A percentile compares a stretch with the other conserved stretches of the same genome.
Conservation (phyloP, 1,284 basidiomycete species). For the Papiliotrema fonsecae region DNA sequence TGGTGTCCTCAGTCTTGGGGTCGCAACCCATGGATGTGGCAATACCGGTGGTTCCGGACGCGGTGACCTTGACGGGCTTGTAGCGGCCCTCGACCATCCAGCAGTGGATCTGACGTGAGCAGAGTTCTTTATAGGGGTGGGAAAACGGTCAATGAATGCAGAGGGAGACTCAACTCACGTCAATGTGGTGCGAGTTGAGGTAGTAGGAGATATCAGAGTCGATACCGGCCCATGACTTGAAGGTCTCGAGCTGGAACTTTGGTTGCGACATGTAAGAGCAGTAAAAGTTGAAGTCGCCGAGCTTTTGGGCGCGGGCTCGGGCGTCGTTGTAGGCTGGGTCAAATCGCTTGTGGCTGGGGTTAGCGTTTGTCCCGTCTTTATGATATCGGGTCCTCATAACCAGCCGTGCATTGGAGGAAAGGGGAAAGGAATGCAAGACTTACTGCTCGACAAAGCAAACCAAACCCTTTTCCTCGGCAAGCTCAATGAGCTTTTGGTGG, state of each 20-base stretch:
- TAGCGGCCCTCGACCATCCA: constrained; percentile 79
- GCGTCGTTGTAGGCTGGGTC: constrained; percentile 93
- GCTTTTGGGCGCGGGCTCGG: constrained; percentile 60
- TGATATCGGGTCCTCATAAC: too few species aligned
- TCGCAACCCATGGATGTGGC: constrained; percentile 68
- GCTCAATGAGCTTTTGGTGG: constrained; percentile 69
- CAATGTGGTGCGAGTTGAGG: constrained; percentile 85
- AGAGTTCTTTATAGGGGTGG: not conserved
- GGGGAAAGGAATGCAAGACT: constrained; percentile 15
- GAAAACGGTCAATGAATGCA: too few species aligned
- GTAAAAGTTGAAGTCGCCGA: constrained; percentile 87
- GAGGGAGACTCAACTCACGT: too few species aligned
- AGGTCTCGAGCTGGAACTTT: constrained; percentile 88
- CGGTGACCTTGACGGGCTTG: constrained; percentile 73
- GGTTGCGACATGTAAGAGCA: constrained; percentile 77
- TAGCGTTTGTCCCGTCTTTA: constrained; percentile 58
- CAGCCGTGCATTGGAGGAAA: too few species aligned
- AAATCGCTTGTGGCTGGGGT: constrained; percentile 58
- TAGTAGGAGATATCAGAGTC: constrained; percentile 88
- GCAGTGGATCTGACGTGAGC: constrained; percentile 59
- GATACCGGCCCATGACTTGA: constrained; percentile 88
- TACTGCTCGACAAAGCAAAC: constrained; percentile 84
- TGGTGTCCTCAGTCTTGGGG: constrained; percentile 79
- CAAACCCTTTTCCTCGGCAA: constrained; percentile 69
- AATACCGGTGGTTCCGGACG: constrained; percentile 81